These are phyloP conservation scores for Cudoniella acicularis DNA, from an alignment of 495 filamentous ascomycete genomes.

Conservation along the genomic window DNA sequence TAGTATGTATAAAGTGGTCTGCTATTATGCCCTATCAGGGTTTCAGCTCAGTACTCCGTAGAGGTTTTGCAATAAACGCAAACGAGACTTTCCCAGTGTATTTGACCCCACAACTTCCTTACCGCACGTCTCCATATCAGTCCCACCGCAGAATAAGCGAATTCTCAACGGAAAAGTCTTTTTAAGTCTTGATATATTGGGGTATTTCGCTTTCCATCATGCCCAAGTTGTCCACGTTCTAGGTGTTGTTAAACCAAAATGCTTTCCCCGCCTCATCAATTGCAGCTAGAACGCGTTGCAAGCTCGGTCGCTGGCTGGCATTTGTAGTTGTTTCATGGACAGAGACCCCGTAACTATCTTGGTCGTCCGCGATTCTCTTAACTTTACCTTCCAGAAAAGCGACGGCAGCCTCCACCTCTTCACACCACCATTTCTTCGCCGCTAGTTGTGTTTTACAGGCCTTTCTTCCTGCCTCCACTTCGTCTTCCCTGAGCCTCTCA, in stretches of 20 bases:
- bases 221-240: neutral
- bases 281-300: neutral
- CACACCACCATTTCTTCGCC: slow-evolving; percentile 2
- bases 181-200: too few relatives aligned
- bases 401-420: neutral
- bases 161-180: too few relatives aligned
- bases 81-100: too few relatives aligned
- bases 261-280: neutral
- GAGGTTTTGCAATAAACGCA: too few relatives aligned
- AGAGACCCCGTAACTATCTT: neutral
- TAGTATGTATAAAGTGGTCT: too few relatives aligned
- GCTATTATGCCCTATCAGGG: too few relatives aligned
- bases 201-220: too few relatives aligned
- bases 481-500: neutral
- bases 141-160: too few relatives aligned
- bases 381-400: slow-evolving; percentile 5
- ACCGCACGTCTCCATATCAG: too few relatives aligned
- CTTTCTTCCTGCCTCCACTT: neutral
- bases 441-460: neutral
- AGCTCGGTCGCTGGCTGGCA: slow-evolving; percentile 7
- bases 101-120: too few relatives aligned
- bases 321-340: neutral
- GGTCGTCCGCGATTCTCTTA: neutral
- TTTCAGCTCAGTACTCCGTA: too few relatives aligned
- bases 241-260: neutral